Evolutionary conservation across 2,329 filamentous ascomycete genomes (phyloP).

Genomic region (Aspergillus sp.): DNA sequence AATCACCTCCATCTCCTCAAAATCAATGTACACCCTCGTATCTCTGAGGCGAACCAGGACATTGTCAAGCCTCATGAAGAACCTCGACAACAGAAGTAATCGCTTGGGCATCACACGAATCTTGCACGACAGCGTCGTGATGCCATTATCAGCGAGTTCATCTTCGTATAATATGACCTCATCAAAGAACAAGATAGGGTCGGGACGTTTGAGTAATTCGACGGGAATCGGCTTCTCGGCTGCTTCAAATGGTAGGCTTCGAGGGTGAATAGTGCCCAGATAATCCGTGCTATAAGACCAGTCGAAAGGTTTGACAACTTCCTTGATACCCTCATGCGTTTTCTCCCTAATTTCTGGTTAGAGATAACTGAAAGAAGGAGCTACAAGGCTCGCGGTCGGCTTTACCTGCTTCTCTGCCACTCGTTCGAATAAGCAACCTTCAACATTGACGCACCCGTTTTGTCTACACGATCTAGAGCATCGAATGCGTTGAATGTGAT

Average conservation of each 20-base stretch:
- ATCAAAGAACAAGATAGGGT: conserved; percentile 95
- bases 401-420: conserved; percentile 71
- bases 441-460: conserved; percentile 86
- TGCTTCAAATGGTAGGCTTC: conserved; percentile 41
- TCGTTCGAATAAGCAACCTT: conserved; percentile 89
- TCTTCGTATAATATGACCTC: conserved; percentile 96
- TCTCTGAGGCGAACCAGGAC: conserved; percentile 86
- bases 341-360: conserved; percentile 59
- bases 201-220: conserved; percentile 79
- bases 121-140: conserved; percentile 86
- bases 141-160: conserved; percentile 96
- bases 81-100: conserved; percentile 77
- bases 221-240: conserved; percentile 69
- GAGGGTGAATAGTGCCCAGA: conserved; percentile 62
- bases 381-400: neutral
- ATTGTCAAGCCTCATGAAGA: conserved; percentile 92
- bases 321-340: conserved; percentile 80
- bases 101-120: conserved; percentile 87
- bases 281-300: conserved; percentile 97
- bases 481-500: conserved; percentile 82
- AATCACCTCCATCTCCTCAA: conserved; percentile 73
- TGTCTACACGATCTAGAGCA: conserved; percentile 88
- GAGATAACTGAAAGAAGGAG: neutral
- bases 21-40: conserved; percentile 89
- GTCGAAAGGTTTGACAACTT: conserved; percentile 94